Conservation (phyloP, 768 basidiomycete genomes). For the Clavaria fumosa region DNA sequence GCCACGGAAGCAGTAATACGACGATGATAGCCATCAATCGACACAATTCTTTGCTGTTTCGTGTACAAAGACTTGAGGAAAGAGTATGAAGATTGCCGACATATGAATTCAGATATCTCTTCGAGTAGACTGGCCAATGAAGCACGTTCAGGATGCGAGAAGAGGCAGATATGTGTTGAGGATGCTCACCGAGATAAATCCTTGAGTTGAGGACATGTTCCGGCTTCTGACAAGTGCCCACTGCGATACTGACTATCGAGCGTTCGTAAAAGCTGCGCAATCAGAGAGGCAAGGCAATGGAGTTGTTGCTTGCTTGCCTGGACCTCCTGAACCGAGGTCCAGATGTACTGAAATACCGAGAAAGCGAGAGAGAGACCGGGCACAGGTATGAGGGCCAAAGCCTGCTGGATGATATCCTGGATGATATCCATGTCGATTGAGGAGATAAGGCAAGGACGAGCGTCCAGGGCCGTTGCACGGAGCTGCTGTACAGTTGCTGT, state of each 20-base stretch:
- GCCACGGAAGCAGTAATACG: not conserved
- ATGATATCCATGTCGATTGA: no score
- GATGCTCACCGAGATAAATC: not conserved
- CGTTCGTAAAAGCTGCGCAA: not conserved
- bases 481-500: no score
- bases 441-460: no score
- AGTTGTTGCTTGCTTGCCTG: no score
- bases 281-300: no score
- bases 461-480: no score
- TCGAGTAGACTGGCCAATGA: not conserved
- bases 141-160: not conserved
- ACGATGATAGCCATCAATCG: constrained; percentile 2
- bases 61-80: not conserved
- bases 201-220: not conserved
- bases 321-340: no score
- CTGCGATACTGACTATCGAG: constrained; percentile 1
- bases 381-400: no score
- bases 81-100: not conserved
- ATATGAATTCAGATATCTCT: not conserved
- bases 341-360: no score
- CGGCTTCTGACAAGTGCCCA: not conserved
- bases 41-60: constrained; percentile 1
- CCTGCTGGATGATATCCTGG: no score
- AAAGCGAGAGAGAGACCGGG: no score
- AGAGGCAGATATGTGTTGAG: not conserved